Evolutionary conservation across 2,329 filamentous ascomycete species (phyloP).

Genomic region (Venturia nashicola): DNA sequence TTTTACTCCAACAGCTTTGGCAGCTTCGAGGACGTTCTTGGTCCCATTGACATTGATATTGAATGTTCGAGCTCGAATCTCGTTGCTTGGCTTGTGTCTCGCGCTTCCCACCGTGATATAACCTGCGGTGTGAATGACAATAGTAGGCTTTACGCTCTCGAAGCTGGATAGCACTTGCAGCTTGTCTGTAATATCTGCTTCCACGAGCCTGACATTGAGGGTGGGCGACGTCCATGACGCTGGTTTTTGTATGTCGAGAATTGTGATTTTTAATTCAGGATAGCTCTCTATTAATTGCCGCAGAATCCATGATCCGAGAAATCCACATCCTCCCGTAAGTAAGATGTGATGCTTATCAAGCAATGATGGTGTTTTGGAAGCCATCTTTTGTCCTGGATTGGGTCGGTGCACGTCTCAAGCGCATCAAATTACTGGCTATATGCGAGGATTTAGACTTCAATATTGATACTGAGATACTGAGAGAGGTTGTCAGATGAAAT

Average conservation of each 20-base stretch:
- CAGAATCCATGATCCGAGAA: conserved; percentile 18
- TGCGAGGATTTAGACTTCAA: too few relatives aligned
- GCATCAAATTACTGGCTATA: too few relatives aligned
- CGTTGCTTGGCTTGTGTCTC: conserved; percentile 27
- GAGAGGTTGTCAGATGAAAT: too few relatives aligned
- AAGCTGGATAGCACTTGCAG: conserved; percentile 35
- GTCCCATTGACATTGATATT: conserved; percentile 87
- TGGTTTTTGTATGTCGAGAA: conserved; percentile 19
- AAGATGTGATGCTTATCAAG: conserved; percentile 19
- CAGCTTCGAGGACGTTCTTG: conserved; percentile 61
- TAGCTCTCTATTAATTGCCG: conserved; percentile 20
- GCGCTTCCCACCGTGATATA: conserved; percentile 25
- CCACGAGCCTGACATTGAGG: conserved; percentile 20
- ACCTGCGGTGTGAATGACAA: conserved; percentile 81
- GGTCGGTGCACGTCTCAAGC: neutral
- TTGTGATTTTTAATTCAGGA: conserved; percentile 25
- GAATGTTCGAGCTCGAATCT: conserved; percentile 48
- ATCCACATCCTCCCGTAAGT: conserved; percentile 36
- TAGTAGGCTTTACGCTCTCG: conserved; percentile 54
- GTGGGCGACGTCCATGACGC: conserved; percentile 13
- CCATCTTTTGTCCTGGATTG: neutral
- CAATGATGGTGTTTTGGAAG: neutral
- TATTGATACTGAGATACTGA: too few relatives aligned
- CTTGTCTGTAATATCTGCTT: conserved; percentile 27
- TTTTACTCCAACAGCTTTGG: conserved; percentile 56